Base-by-base conservation (phyloP, 1,284 basidiomycete genomes). In the Ustilago curta region DNA sequence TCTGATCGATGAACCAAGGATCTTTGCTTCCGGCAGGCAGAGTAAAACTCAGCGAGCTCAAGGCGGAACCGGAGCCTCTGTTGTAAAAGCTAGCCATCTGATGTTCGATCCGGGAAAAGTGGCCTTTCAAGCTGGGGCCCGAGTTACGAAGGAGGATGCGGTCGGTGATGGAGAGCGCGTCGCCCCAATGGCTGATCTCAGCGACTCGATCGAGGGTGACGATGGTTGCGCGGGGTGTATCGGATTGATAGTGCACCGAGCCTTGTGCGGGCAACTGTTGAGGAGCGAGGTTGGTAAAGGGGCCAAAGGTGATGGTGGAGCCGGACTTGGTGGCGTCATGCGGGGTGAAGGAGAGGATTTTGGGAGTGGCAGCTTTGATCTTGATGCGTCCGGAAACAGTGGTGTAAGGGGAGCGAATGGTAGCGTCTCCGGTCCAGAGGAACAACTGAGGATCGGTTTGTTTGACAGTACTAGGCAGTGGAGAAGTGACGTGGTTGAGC, bases 131-230 rank as follows among this genome's bases (percentile, higher is more conserved):
- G 93, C 87, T 85, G 14, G 96, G 93, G 0, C 96, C 96, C 63
- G 91, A 91, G 84, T 99, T 99, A 83, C 90, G 89, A 21, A 99
- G 87, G 66, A 89, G 85, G 68, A 97, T 90, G 50, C 92, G 90
- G 85, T 99, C 95, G 85, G 97, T 90, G 49, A 96, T 91, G 82
- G 97, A 96, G 44, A 99, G 85, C 85, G 96, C 97, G 53, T 91
- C 90, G 44, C 95, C 95, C 97, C 96, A 99, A 85, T 99, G 96
- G 71, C 93, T 95, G 77, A 99, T 90, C 86, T 99, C 95, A 2
- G 92, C 94, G 0, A 88, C 84, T 48, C 97, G 90, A 61, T 90
- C 88, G 32, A 96, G 88, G 29, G 88, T 90, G 21, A 88, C 88
- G 59, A 97, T 87, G 70, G 93, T 90, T 14, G 95, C 85, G 44